Evolutionary conservation across 2,329 filamentous ascomycete species (phyloP), one percentile per base, ranked within the genome.

Genomic region (Dothideomycetes sp.): DNA sequence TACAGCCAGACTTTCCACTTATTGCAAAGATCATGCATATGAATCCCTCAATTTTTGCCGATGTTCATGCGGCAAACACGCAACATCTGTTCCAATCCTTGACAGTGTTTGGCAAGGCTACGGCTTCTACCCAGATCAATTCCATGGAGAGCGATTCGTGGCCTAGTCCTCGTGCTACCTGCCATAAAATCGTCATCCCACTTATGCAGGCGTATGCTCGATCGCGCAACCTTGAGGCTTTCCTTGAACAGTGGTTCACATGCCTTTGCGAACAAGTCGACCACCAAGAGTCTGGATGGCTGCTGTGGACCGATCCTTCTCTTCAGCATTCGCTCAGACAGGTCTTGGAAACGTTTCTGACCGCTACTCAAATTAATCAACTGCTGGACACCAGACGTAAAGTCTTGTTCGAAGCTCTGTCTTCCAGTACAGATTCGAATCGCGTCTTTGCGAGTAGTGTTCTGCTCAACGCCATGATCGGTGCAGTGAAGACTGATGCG

Each of bases 21-120:
- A 40, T 71, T 15, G 58, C 62, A 10, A 59, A 62, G 20, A 52
- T 69, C n/a, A 53, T 71, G 13, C 51, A 57, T 16, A 62, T 69
- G 36, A 67, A 72, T 47, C 49, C 65, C 3, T 65, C 64, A 45
- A 59, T 68, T 4, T 70, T 72, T 45, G 54, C 68, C 7, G 48
- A 25, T 22, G 16, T 34, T 2, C 55, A 37, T 7, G 15, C 29
- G 34, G 20, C 29, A 13, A 22, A 17, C 9, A 48, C 22, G 11
- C 33, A 44, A 16, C 27, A 41, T 29, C 18, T 49, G 9, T 46
- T 49, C 36, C 22, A 43, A 6, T 16, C 28, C 16, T 16, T 46
- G 16, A 35, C 33, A 10, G 25, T 3, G 3, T 25, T 35, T 3
- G 27, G 24, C 19, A 24, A 12, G 15, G 29, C 28, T 6, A 27